Base-by-base conservation (phyloP, 2,329 filamentous ascomycete species). In the Claviceps fusiformis region DNA sequence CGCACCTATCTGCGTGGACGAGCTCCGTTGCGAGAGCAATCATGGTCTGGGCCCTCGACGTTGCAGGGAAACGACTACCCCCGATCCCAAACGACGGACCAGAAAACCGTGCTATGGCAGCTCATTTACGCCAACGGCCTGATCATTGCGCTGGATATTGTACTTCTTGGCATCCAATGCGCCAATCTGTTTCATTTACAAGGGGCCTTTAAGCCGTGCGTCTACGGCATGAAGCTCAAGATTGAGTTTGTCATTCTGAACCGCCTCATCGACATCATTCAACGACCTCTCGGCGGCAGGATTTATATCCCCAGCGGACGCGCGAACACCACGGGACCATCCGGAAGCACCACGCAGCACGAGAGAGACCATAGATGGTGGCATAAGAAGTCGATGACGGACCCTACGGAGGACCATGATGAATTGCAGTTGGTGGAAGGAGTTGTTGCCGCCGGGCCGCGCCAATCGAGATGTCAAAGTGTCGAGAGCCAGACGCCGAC, bases 141-240 rank as follows among this genome's bases (percentile, higher is more conserved):
- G n/a, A 72, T 77, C 46, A 69, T 78, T 29, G 54, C 70, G 2
- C 70, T 78, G 59, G 74, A 78, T 59, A 57, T 76, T 9, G 64
- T 70, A n/a, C 66, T 72, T 15, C 59, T 73, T 2, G 66, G 59
- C 3, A 66, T 73, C 37, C 67, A 73, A 55, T 71, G 65, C 58
- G 62, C 67, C 46, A 56, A 69, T 33, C 62, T 68, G 5, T 71
- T 70, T 58, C 60, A 68, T 37, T 54, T 70, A 19, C 70, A 71
- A 55, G 69, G 67, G 0, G 62, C 67, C 6, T 72, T 68, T 61
- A 71, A 71, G 55, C 63, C 63, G 0, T 64, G 69, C 24, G 67
- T 69, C 2, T 72, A 72, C 56, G 68, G 68, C 55, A 59, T 69
- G 33, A 72, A 72, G 58, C 63, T 72, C 54, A 72, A 72, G 58